Evolutionary conservation across 1,284 basidiomycete species (phyloP), one percentile per base, ranked within the genome.

Genomic region (Veloporphyrellus conicus): DNA sequence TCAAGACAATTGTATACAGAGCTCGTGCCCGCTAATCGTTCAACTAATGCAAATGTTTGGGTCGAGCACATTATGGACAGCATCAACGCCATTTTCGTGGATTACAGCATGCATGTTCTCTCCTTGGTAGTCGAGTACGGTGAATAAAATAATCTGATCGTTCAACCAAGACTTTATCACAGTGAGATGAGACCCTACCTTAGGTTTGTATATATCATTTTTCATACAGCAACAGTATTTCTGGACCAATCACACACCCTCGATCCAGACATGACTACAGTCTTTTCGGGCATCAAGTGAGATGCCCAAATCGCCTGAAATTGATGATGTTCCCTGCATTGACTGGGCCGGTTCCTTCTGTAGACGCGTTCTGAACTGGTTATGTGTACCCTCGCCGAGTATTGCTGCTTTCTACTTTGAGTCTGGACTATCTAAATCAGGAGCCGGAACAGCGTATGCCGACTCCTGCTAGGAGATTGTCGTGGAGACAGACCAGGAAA

Each of bases 1-100:
- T 70, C 47, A 67, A 68, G 47, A 76, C 69, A 1, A 72, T 78
- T 18, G 72, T 77, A 3, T n/a, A n/a, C n/a, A n/a, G n/a, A n/a
- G n/a, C n/a, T n/a, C n/a, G n/a, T n/a, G n/a, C n/a, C n/a, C n/a
- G n/a, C n/a, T n/a, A 63, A 58, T 23, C 58, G 70, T 22, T 69
- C 63, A 4, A 67, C 69, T 9, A 70, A 70, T 41, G 68, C 70
- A 23, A 54, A 50, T 25, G 39, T 70, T 27, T 70, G 68, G 70
- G 48, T 67, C 4, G 68, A 69, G 32, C 43, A 63, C 23, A 54
- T 64, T 7, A 57, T 63, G 0, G 54, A 62, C 28, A 47, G 45
- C 6, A 47, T 60, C 12, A 33, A 46, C 0, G 66, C 67, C 4
- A 59, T 27, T 1, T 32, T 66, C 15, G 54, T 60, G 54, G 56